Conservation (phyloP, 495 filamentous ascomycete species). For the Daldinia bambusicola region DNA sequence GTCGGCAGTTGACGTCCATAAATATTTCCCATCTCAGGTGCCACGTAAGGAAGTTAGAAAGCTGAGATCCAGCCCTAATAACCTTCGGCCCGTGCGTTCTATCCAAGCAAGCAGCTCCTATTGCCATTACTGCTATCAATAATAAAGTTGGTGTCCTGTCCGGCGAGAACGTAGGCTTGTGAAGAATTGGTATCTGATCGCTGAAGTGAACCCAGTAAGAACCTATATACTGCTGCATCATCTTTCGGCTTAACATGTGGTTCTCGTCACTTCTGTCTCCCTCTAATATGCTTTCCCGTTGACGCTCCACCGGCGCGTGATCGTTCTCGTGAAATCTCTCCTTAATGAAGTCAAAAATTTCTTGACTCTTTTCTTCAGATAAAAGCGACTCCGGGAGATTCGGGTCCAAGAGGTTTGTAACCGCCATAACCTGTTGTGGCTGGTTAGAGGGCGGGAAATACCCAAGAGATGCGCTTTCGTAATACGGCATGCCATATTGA, state of each 20-base stretch:
- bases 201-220: slow-evolving; percentile 97
- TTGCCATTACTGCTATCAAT: slow-evolving; percentile 91
- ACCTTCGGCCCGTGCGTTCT: slow-evolving; percentile 77
- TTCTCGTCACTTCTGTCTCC: slow-evolving; percentile 75
- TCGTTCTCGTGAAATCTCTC: slow-evolving; percentile 83
- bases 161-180: slow-evolving; percentile 91
- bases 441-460: slow-evolving; percentile 62
- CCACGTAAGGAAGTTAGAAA: slow-evolving; percentile 90
- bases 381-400: slow-evolving; percentile 80
- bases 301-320: slow-evolving; percentile 75
- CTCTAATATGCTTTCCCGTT: slow-evolving; percentile 80
- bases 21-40: slow-evolving; percentile 94
- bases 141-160: slow-evolving; percentile 86
- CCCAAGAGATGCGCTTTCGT: slow-evolving; percentile 59
- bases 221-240: slow-evolving; percentile 94
- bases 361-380: slow-evolving; percentile 86
- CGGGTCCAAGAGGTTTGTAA: slow-evolving; percentile 88
- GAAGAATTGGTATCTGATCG: slow-evolving; percentile 91
- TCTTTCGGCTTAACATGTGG: slow-evolving; percentile 86
- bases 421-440: slow-evolving; percentile 85
- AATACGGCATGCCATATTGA: slow-evolving; percentile 60
- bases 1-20: slow-evolving; percentile 88
- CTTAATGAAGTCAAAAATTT: slow-evolving; percentile 86
- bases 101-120: slow-evolving; percentile 90
- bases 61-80: slow-evolving; percentile 75